Evolutionary conservation across 345 rosid species (phyloP).

Genomic region (Nephelium lappaceum): DNA sequence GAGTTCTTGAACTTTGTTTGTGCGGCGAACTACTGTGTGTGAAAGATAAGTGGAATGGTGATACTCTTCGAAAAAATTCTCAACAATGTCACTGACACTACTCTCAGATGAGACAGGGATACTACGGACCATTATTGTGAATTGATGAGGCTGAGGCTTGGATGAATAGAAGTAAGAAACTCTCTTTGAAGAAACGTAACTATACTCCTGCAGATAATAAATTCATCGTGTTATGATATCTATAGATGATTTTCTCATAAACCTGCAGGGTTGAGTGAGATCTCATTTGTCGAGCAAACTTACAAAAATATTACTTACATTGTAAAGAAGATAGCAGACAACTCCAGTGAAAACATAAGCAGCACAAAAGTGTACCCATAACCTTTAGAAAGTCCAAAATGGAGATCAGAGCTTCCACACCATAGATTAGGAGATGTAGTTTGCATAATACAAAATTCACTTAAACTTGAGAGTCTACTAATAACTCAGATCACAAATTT

Average conservation of each 20-base stretch:
- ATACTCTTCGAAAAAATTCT: too few relatives aligned
- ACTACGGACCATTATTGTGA: slow-evolving; percentile 73
- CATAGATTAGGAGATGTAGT: slow-evolving; percentile 14
- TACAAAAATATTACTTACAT: slow-evolving; percentile 48
- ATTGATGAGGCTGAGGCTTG: slow-evolving; percentile 78
- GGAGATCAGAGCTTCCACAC: slow-evolving; percentile 31
- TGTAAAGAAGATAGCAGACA: slow-evolving; percentile 87
- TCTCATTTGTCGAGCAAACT: slow-evolving; percentile 12
- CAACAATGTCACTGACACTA: slow-evolving; percentile 61
- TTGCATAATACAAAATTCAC: not conserved
- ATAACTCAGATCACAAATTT: not conserved
- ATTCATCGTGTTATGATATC: slow-evolving; percentile 18
- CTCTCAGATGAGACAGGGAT: slow-evolving; percentile 57
- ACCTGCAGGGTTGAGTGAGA: slow-evolving; percentile 9
- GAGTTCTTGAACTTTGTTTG: too few relatives aligned
- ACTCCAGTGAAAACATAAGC: slow-evolving; percentile 78
- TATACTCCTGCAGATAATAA: slow-evolving; percentile 61
- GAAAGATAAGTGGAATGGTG: too few relatives aligned
- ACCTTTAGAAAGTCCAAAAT: slow-evolving; percentile 56
- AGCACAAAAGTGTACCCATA: slow-evolving; percentile 94
- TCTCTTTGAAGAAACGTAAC: slow-evolving; percentile 61
- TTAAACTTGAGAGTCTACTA: not conserved
- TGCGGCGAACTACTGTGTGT: too few relatives aligned
- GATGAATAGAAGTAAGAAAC: slow-evolving; percentile 65
- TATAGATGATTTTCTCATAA: slow-evolving; percentile 12